phyloP scores from a whole-genome alignment of 768 basidiomycete species.

The Leccinum ochraceum region DNA sequence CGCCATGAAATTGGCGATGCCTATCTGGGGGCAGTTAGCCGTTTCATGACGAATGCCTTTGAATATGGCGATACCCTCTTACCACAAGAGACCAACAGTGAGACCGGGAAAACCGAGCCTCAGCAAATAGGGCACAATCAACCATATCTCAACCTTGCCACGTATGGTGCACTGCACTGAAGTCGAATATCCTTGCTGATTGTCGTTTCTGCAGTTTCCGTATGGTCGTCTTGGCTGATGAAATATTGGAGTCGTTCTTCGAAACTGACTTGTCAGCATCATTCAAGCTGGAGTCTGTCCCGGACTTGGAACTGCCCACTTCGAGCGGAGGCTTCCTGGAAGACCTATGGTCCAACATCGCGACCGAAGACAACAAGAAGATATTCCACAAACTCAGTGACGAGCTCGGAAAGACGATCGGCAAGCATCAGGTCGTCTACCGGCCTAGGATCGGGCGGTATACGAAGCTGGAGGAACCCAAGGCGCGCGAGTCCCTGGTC shows the following conservation, averaged over 20 bases:
- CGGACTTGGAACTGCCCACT: conserved; percentile 64
- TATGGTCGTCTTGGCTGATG: conserved; percentile 98
- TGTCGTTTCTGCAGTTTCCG: conserved; percentile 66
- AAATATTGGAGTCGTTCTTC: conserved; percentile 95
- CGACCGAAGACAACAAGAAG: conserved; percentile 90
- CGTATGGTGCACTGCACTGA: conserved; percentile 44
- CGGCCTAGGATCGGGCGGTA: conserved; percentile 85
- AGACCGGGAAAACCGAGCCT: conserved; percentile 42
- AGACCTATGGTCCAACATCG: conserved; percentile 86
- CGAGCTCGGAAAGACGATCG: conserved; percentile 92
- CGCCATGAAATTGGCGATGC: conserved; percentile 95
- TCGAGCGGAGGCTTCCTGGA: conserved; percentile 67
- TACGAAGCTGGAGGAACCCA: conserved; percentile 83
- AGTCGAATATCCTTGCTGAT: conserved; percentile 11
- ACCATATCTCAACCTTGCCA: conserved; percentile 91
- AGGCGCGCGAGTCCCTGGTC: conserved; percentile 83
- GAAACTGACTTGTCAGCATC: conserved; percentile 88
- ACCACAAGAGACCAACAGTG: conserved; percentile 40
- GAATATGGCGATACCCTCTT: conserved; percentile 97
- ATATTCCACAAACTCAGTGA: conserved; percentile 93
- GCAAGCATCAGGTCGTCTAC: conserved; percentile 84
- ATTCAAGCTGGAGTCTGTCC: conserved; percentile 75
- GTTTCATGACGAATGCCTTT: conserved; percentile 98
- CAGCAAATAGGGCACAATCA: conserved; percentile 69
- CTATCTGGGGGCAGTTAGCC: conserved; percentile 93